Evolutionary conservation across 345 rosid genomes (phyloP).

Genomic region (Citropsis articulata): DNA sequence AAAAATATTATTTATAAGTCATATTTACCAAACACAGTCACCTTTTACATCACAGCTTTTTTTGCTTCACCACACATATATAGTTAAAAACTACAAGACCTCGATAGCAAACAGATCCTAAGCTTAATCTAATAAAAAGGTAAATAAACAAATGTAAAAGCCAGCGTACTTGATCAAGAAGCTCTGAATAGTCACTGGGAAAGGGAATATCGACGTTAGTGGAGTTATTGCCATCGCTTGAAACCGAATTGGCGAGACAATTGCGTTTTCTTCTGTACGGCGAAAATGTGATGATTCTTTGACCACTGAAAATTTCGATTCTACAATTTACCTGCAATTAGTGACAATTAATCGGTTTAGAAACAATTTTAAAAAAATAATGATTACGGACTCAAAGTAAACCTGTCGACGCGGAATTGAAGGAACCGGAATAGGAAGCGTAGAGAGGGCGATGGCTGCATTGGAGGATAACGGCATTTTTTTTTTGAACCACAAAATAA

Average conservation of each 20-base stretch:
- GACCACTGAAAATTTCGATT: background rate
- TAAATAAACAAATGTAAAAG: background rate
- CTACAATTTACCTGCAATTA: slow-evolving; percentile 15
- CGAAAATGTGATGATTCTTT: slow-evolving; percentile 8
- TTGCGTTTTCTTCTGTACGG: slow-evolving; percentile 21
- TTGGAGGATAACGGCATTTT: slow-evolving; percentile 16
- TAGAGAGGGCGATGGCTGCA: slow-evolving; percentile 4
- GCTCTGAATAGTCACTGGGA: slow-evolving; percentile 64
- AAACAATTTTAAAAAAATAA: background rate
- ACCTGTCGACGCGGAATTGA: slow-evolving; percentile 18
- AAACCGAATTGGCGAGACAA: slow-evolving; percentile 21
- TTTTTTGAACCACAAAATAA: too few species aligned
- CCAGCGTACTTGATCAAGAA: slow-evolving; percentile 65
- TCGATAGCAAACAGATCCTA: too few species aligned
- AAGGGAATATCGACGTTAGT: slow-evolving; percentile 52
- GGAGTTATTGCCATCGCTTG: slow-evolving; percentile 37
- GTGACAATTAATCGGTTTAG: background rate
- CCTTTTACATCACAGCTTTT: too few species aligned
- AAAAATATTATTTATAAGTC: too few species aligned
- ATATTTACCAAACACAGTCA: too few species aligned
- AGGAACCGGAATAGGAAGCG: slow-evolving; percentile 12
- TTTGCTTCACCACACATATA: too few species aligned
- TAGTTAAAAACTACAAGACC: too few species aligned
- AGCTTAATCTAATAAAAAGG: too few species aligned
- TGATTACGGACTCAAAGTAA: background rate